These are phyloP conservation scores for Claviceps sp. DNA, from an alignment of 2,329 filamentous ascomycete species.

Conservation along the genomic window DNA sequence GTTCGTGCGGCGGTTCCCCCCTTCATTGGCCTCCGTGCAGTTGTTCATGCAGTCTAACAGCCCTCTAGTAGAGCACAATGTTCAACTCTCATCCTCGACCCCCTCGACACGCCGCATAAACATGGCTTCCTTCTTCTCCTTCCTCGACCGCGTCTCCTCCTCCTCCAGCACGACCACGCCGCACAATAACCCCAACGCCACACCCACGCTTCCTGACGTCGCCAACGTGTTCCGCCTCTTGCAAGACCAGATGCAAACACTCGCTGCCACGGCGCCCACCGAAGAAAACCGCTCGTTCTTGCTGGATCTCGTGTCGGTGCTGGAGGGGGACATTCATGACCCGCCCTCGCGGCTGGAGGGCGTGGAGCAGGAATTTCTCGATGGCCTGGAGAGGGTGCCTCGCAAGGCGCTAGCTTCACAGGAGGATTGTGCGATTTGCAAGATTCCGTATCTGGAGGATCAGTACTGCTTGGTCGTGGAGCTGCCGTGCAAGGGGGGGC, in stretches of 20 bases:
- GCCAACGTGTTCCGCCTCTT: conserved; percentile 44
- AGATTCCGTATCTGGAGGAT: conserved; percentile 47
- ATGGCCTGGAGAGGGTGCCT: conserved; percentile 43
- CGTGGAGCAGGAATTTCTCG: conserved; percentile 45
- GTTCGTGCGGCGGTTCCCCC: conserved; percentile 10
- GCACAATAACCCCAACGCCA: conserved; percentile 42
- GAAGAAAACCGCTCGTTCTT: conserved; percentile 37
- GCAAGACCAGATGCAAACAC: conserved; percentile 43
- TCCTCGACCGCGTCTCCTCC: conserved; percentile 39
- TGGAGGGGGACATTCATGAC: conserved; percentile 37
- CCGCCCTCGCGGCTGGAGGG: conserved; percentile 39
- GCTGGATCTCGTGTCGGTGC: conserved; percentile 29
- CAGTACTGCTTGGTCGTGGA: conserved; percentile 49
- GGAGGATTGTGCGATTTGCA: conserved; percentile 49
- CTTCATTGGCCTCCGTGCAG: no score
- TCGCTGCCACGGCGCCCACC: conserved; percentile 34
- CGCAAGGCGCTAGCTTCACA: conserved; percentile 35
- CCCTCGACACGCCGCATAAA: conserved; percentile 40
- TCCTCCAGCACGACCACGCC: conserved; percentile 19
- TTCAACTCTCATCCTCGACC: conserved; percentile 30
- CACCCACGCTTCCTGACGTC: conserved; percentile 46
- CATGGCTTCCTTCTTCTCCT: conserved; percentile 49
- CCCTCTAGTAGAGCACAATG: conserved; percentile 48
- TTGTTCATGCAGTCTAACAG: neutral
- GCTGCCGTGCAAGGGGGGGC: conserved; percentile 45